phyloP scores from a whole-genome alignment of 345 rosid genomes.

The Pugionium cornutum region DNA sequence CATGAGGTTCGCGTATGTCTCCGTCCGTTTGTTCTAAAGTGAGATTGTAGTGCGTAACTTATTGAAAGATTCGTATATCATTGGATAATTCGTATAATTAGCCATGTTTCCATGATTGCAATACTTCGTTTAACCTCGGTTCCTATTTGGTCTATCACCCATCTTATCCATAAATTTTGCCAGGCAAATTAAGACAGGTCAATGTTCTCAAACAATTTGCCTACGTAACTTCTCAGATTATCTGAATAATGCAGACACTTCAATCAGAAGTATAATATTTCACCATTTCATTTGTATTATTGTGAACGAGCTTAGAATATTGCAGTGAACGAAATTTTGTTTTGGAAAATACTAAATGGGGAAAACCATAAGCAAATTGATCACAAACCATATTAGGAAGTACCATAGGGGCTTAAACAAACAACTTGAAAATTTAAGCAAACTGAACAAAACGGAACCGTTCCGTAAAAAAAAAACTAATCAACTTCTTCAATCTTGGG shows the following conservation, averaged over 20 bases:
- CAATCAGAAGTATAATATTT: too few relatives aligned
- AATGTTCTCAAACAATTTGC: too few relatives aligned
- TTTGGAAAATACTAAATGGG: background rate
- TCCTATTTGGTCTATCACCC: background rate
- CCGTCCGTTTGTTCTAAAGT: constrained; percentile 50
- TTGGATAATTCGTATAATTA: constrained; percentile 36
- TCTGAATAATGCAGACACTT: background rate
- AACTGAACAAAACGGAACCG: background rate
- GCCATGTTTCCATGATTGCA: background rate
- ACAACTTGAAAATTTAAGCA: background rate
- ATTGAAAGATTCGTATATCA: constrained; percentile 29
- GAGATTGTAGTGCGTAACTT: constrained; percentile 22
- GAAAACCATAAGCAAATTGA: background rate
- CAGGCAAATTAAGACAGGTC: too few relatives aligned
- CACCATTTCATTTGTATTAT: too few relatives aligned
- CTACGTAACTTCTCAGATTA: background rate
- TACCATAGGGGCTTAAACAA: background rate
- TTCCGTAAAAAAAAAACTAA: constrained; percentile 28
- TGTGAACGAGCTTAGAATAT: too few relatives aligned
- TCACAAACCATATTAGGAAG: background rate
- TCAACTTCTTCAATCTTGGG: constrained; percentile 75
- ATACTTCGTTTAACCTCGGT: background rate
- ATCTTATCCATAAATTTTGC: background rate
- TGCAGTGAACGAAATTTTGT: too few relatives aligned
- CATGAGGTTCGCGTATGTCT: constrained; percentile 88